Evolutionary conservation across 176 grass and related monocot species (phyloP), one percentile per base, ranked within the genome.

Genomic region (Musa acuminata): DNA sequence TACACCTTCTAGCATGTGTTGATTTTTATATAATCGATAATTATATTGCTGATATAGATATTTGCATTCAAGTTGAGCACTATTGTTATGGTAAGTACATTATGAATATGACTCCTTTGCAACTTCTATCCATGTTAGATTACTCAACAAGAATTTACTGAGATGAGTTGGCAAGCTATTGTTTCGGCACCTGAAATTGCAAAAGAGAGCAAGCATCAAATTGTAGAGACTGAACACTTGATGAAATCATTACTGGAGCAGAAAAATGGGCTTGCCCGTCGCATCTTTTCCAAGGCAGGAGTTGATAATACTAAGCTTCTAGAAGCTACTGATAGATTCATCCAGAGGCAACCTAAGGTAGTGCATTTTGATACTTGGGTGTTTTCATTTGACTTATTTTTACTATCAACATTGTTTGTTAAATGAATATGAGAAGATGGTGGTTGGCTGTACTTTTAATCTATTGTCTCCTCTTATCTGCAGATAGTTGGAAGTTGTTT

Each of bases 221-320:
- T 98, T 43, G 95, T 98, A 75, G 95, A 98, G 77, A 98, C 90
- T 0, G 95, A 98, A 70, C 95, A 98, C 84, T 51, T 98, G 20
- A 91, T 98, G 90, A 98, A 98, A 80, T 84, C 95, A 27, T 81
- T 98, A 78, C 72, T 98, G 78, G 95, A 98, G 88, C 95, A 98
- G 52, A 91, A 87, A 72, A 98, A 98, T 58, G 95, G 95, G 24
- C 95, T 98, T 82, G 95, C 95, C 24, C 85, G 95, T 8, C 88
- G 88, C 49, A 98, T 98, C 74, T 98, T 98, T 82, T 89, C 95
- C 53, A 98, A 98, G 81, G 86, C 84, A 2, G 95, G 95, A 85
- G 71, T 98, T 55, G 95, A 98, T 70, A 98, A 93, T 23, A 89
- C 95, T 68, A 89, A 80, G 86, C 95, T 98, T 91, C 84, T 93